Conservation (phyloP, 768 basidiomycete species). For the Kondoa subrosea region DNA sequence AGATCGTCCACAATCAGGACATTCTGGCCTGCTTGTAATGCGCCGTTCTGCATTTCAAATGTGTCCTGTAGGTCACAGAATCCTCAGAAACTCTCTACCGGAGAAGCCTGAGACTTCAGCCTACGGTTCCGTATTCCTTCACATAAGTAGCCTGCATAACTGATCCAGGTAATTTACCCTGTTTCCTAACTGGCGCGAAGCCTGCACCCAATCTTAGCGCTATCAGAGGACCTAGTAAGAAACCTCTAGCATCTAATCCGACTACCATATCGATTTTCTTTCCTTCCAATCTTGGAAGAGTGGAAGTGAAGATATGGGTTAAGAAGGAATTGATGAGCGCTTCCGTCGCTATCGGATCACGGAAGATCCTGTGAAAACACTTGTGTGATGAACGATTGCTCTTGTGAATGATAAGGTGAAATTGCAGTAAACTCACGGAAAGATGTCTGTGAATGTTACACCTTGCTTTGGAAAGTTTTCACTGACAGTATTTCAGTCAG, state of each 20-base stretch:
- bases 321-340: conserved; percentile 65
- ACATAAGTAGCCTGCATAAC: conserved; percentile 58
- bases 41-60: conserved; percentile 88
- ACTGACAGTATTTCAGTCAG: conserved; percentile 1
- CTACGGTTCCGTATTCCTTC: conserved; percentile 48
- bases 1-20: conserved; percentile 86
- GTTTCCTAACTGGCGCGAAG: conserved; percentile 88
- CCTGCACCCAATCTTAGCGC: conserved; percentile 79
- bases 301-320: conserved; percentile 65
- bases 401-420: conserved; percentile 49
- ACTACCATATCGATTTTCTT: conserved; percentile 40
- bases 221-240: conserved; percentile 81
- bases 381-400: background rate
- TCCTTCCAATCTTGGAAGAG: conserved; percentile 38
- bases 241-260: conserved; percentile 88
- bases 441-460: conserved; percentile 81
- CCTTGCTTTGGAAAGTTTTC: conserved; percentile 35
- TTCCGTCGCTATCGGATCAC: conserved; percentile 3
- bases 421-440: conserved; percentile 68
- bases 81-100: background rate
- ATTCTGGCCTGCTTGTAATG: conserved; percentile 62
- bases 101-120: background rate
- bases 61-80: conserved; percentile 46
- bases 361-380: background rate
- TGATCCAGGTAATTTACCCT: conserved; percentile 81